phyloP scores from a whole-genome alignment of 495 filamentous ascomycete species.

The Daldinia concentrica region DNA sequence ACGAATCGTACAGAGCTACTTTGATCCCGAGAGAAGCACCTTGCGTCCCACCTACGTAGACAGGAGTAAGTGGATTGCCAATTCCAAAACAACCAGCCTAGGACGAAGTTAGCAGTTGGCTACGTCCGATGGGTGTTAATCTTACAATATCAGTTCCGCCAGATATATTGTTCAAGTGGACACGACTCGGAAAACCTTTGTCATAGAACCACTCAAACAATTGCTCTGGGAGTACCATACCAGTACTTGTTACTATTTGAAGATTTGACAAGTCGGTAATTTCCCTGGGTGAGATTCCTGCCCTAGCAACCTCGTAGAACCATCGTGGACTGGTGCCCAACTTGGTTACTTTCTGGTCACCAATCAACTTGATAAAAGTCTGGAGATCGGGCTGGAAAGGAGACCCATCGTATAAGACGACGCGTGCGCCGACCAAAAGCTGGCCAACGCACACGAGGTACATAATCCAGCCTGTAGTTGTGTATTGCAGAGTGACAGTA shows the following conservation, averaged over 20 bases:
- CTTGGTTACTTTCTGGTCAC: conserved; percentile 65
- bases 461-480: conserved; percentile 87
- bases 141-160: conserved; percentile 78
- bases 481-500: conserved; percentile 65
- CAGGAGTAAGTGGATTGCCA: conserved; percentile 73
- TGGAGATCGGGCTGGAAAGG: conserved; percentile 73
- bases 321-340: conserved; percentile 79
- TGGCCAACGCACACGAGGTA: conserved; percentile 67
- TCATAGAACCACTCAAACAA: conserved; percentile 88
- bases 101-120: conserved; percentile 7
- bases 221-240: conserved; percentile 78
- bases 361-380: conserved; percentile 67
- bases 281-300: conserved; percentile 65
- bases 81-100: conserved; percentile 72
- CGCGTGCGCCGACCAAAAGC: conserved; percentile 64
- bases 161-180: conserved; percentile 76
- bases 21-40: conserved; percentile 70
- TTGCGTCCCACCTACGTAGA: conserved; percentile 77
- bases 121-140: neutral
- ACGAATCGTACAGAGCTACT: conserved; percentile 74
- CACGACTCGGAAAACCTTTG: conserved; percentile 69
- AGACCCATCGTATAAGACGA: conserved; percentile 78
- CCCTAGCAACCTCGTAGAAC: conserved; percentile 72
- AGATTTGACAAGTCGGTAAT: conserved; percentile 69
- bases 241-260: conserved; percentile 70